Conservation (phyloP, 768 basidiomycete species). For the Hirschioporus abietinus region DNA sequence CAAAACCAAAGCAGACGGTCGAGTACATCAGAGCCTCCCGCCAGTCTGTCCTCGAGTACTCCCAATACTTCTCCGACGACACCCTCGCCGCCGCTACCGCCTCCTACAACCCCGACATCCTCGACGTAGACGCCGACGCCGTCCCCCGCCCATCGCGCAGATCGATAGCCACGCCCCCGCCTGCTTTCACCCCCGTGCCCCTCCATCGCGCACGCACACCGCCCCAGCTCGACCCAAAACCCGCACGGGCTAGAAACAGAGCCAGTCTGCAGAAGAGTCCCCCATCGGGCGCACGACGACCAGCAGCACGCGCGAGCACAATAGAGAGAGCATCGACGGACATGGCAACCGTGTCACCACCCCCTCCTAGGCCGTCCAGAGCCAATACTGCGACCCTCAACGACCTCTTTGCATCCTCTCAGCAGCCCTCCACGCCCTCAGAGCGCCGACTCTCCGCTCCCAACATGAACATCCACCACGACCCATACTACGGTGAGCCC, state of each 20-base stretch:
- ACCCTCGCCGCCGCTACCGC: conserved; percentile 49
- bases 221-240: conserved; percentile 27
- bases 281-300: conserved; percentile 15
- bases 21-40: conserved; percentile 73
- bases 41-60: conserved; percentile 73
- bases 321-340: conserved; percentile 36
- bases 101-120: conserved; percentile 24
- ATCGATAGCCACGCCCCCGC: conserved; percentile 20
- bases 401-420: conserved; percentile 49
- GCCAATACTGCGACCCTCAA: conserved; percentile 79
- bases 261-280: conserved; percentile 29
- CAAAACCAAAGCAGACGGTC: conserved; percentile 35
- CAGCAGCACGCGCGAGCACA: conserved; percentile 49
- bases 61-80: conserved; percentile 62
- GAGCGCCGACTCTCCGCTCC: conserved; percentile 50
- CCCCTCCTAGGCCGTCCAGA: conserved; percentile 77
- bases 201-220: conserved; percentile 18
- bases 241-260: conserved; percentile 51
- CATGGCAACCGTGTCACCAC: conserved; percentile 37
- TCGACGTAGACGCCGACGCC: conserved; percentile 42
- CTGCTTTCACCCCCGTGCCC: conserved; percentile 8
- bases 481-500: conserved; percentile 21
- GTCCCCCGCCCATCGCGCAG: conserved; percentile 25
- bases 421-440: conserved; percentile 16
- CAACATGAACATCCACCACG: conserved; percentile 27